These are phyloP conservation scores for Hysterium pulicare DNA, from an alignment of 2,329 filamentous ascomycete genomes.

Conservation along the genomic window DNA sequence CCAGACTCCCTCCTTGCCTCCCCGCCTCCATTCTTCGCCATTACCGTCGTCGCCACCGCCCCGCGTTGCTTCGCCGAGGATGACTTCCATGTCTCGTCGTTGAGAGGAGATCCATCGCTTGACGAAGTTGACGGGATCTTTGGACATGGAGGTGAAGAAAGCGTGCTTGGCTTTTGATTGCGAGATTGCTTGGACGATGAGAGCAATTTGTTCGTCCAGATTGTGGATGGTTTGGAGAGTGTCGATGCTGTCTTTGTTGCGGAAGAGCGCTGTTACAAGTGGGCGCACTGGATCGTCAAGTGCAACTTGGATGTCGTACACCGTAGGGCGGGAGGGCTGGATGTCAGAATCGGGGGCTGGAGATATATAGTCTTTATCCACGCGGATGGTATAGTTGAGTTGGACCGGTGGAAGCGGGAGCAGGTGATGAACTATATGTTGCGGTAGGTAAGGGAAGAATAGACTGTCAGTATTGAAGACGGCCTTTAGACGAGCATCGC, in stretches of 20 bases:
- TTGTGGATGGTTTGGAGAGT: constrained; percentile 72
- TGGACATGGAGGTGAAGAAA: constrained; percentile 75
- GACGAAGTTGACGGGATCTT: constrained; percentile 81
- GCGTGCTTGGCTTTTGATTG: constrained; percentile 86
- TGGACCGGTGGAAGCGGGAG: constrained; percentile 75
- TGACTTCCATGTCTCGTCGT: constrained; percentile 82
- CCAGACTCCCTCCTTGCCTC: constrained; percentile 62
- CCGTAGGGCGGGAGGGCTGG: constrained; percentile 65
- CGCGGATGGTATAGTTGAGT: constrained; percentile 87
- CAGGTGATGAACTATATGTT: constrained; percentile 76
- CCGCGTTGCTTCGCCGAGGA: constrained; percentile 75
- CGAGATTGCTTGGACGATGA: constrained; percentile 76
- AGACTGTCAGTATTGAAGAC: constrained; percentile 75
- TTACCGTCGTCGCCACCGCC: constrained; percentile 49
- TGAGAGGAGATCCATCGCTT: constrained; percentile 87
- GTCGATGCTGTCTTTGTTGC: constrained; percentile 47
- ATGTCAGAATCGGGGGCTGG: constrained; percentile 67
- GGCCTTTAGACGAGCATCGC: constrained; percentile 75
- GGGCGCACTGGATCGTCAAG: constrained; percentile 81
- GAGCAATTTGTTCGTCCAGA: constrained; percentile 81
- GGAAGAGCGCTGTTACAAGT: constrained; percentile 51
- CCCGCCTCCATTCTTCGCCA: constrained; percentile 67
- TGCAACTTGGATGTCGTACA: constrained; percentile 85
- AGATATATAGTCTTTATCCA: constrained; percentile 60
- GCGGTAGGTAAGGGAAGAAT: constrained; percentile 80